phyloP scores from a whole-genome alignment of 164 flowering plant species.

The Umbellularia californica region DNA sequence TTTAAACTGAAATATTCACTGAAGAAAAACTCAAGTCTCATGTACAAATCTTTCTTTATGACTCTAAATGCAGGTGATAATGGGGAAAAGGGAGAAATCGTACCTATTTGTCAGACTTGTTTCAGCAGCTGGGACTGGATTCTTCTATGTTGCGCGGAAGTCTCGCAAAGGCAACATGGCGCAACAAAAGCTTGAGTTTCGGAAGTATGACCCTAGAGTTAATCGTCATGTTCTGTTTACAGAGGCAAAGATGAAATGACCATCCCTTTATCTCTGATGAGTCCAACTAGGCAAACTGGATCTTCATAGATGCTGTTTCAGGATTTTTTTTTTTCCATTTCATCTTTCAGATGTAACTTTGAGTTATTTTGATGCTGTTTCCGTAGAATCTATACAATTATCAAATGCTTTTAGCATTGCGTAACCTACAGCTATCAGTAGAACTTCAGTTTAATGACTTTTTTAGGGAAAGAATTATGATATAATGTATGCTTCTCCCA shows the following conservation, averaged over 20 bases:
- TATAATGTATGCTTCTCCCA: too few relatives aligned
- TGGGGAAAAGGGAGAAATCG: constrained; percentile 62
- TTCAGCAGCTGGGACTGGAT: constrained; percentile 93
- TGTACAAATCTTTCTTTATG: too few relatives aligned
- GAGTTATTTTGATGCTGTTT: not conserved
- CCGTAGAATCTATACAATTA: not conserved
- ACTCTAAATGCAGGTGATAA: not conserved
- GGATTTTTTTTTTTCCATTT: not conserved
- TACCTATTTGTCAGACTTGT: constrained; percentile 75
- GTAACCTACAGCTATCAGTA: too few relatives aligned
- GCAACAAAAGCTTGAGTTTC: constrained; percentile 80
- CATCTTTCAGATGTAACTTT: too few relatives aligned
- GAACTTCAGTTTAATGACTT: too few relatives aligned
- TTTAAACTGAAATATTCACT: too few relatives aligned
- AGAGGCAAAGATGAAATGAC: constrained; percentile 85
- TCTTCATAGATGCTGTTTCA: not conserved
- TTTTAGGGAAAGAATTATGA: too few relatives aligned
- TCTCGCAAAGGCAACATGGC: constrained; percentile 44
- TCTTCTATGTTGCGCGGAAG: constrained; percentile 85
- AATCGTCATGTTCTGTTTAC: constrained; percentile 86
- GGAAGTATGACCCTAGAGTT: constrained; percentile 88
- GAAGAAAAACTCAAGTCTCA: too few relatives aligned
- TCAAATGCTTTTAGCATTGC: not conserved
- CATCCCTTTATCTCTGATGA: not conserved
- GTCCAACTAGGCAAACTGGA: not conserved